Conservation (phyloP, 108 stramenopile species). For the Nitzschia sp. region DNA sequence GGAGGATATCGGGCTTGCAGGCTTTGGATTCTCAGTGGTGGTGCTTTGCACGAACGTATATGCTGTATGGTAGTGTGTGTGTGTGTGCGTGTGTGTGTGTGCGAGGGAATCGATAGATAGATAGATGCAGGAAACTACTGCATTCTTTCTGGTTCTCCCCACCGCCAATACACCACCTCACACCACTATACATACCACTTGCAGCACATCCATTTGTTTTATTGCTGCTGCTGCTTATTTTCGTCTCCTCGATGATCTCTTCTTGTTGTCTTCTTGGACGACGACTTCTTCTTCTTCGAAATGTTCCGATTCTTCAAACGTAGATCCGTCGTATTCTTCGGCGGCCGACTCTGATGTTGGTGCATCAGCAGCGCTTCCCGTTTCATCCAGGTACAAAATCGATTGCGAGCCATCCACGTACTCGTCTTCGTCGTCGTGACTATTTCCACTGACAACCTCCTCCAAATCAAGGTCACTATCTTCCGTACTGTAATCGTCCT, state of each 20-base stretch:
- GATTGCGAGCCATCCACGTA: background rate
- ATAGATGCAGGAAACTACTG: too few relatives aligned
- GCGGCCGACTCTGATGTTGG: background rate
- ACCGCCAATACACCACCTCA: too few relatives aligned
- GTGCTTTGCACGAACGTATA: too few relatives aligned
- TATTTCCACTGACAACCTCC: slow-evolving; percentile 1
- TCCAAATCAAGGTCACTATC: slow-evolving; percentile 1
- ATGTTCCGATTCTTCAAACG: background rate
- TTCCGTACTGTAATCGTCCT: slow-evolving; percentile 18
- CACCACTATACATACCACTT: too few relatives aligned
- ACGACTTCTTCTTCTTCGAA: background rate
- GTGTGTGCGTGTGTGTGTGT: too few relatives aligned
- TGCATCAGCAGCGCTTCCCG: background rate
- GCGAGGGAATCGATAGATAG: too few relatives aligned
- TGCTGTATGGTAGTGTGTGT: too few relatives aligned
- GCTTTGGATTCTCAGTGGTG: too few relatives aligned
- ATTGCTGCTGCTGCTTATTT: too few relatives aligned
- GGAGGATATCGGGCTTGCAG: too few relatives aligned
- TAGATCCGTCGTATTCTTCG: background rate
- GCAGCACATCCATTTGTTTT: too few relatives aligned
- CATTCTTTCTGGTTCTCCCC: too few relatives aligned
- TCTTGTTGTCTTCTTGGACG: background rate
- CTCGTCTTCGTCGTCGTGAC: background rate
- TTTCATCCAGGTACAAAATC: background rate
- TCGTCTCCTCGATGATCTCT: background rate